These are phyloP conservation scores for Metschnikowia aberdeeniae DNA, from an alignment of 805 yeast species.

Conservation along the genomic window DNA sequence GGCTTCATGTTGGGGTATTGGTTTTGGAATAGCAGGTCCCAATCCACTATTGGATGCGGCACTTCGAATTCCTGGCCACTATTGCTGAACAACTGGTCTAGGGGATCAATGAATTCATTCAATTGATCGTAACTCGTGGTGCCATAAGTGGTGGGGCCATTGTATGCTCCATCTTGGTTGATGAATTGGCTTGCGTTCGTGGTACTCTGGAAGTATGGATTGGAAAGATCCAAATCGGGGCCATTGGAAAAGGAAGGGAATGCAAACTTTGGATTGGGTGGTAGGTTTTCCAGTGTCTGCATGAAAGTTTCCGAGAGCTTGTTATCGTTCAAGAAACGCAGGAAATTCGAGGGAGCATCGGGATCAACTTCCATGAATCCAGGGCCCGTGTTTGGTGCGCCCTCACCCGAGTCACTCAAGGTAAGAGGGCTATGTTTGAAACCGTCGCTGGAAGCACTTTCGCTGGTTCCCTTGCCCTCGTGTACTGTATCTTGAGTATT, in stretches of 20 bases:
- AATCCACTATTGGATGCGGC: conserved; percentile 8
- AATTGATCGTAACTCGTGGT: background rate
- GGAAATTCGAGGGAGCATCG: conserved; percentile 1
- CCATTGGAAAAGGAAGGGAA: background rate
- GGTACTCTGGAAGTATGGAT: background rate
- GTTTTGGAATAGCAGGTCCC: conserved; percentile 13
- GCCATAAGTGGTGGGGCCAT: background rate
- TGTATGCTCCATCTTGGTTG: too few relatives aligned
- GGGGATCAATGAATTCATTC: conserved; percentile 1
- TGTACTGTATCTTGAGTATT: background rate
- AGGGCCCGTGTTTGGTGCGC: background rate
- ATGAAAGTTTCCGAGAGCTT: background rate
- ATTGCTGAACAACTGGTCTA: conserved; percentile 13
- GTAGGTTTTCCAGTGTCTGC: background rate
- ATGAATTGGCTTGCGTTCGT: background rate
- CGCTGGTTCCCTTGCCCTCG: background rate
- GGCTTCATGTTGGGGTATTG: conserved; percentile 1
- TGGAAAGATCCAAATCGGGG: background rate
- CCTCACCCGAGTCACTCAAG: background rate
- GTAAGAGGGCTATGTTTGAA: background rate
- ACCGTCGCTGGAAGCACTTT: conserved; percentile 1
- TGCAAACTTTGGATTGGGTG: background rate
- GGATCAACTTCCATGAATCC: background rate
- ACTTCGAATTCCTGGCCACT: conserved; percentile 14
- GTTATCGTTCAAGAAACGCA: conserved; percentile 2